These are phyloP conservation scores for Trametes gibbosa DNA, from an alignment of 768 basidiomycete species.

Conservation along the genomic window DNA sequence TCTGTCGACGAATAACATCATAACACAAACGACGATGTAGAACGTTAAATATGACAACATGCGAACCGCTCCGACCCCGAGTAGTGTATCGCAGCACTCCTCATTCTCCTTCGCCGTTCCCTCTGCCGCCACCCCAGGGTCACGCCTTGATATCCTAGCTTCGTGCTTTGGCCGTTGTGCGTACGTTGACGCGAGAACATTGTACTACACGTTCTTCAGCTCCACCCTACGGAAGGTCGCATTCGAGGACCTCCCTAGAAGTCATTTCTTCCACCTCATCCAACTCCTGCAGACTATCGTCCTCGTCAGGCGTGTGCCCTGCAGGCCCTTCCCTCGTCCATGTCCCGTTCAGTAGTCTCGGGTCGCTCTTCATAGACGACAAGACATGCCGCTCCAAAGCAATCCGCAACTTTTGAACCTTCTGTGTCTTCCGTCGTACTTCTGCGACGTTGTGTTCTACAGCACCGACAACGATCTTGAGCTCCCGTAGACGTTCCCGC, in stretches of 20 bases:
- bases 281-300: constrained; percentile 41
- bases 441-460: background rate
- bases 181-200: background rate
- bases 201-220: background rate
- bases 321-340: constrained; percentile 18
- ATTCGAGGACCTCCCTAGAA: constrained; percentile 79
- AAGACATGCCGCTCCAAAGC: background rate
- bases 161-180: no score
- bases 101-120: no score
- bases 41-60: no score
- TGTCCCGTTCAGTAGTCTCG: background rate
- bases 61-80: no score
- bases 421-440: background rate
- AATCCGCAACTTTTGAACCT: background rate
- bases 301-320: constrained; percentile 42
- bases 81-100: no score
- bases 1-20: no score
- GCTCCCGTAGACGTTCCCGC: background rate
- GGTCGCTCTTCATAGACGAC: background rate
- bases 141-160: no score
- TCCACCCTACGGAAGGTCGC: constrained; percentile 31
- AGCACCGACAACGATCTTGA: background rate
- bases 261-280: constrained; percentile 58
- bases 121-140: no score
- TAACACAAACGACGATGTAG: no score